Percentiles rank a stretch among this genome's conserved stretches.
These are phyloP conservation scores for Chernovozyma aurita DNA, from an alignment of 1,139 yeast genomes.

Conservation along the genomic window DNA sequence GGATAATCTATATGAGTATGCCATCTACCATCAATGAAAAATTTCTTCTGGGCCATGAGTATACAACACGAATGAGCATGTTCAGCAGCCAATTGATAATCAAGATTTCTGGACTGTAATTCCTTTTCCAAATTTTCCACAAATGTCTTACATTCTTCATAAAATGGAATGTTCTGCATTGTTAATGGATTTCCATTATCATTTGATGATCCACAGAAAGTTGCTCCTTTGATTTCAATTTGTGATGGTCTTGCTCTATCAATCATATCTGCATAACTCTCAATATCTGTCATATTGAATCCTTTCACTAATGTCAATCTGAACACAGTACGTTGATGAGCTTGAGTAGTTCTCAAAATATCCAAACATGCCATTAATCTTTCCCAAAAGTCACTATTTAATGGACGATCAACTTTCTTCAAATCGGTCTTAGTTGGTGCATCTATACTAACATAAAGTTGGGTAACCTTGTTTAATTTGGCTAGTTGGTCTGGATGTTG, in stretches of 20 bases:
- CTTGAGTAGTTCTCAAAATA: conserved; percentile 65
- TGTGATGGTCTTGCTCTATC: conserved; percentile 79
- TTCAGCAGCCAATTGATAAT: conserved; percentile 85
- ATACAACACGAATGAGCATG: conserved; percentile 96
- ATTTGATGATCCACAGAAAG: conserved; percentile 81
- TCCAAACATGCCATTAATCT: conserved; percentile 77
- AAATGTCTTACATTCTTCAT: conserved; percentile 80
- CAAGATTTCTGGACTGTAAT: conserved; percentile 56
- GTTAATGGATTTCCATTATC: conserved; percentile 86
- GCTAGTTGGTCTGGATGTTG: conserved; percentile 87
- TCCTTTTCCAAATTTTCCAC: conserved; percentile 60
- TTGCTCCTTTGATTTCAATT: conserved; percentile 91
- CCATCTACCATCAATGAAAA: conserved; percentile 73
- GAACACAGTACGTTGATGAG: conserved; percentile 86
- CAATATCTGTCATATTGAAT: conserved; percentile 77
- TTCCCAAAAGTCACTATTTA: conserved; percentile 91
- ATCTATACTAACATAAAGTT: conserved; percentile 86
- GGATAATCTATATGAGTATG: conserved; percentile 85
- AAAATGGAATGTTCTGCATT: conserved; percentile 93
- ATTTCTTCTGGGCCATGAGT: conserved; percentile 71
- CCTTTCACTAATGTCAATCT: conserved; percentile 89
- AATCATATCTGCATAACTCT: conserved; percentile 88
- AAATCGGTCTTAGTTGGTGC: conserved; percentile 81
- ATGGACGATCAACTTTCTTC: conserved; percentile 82
- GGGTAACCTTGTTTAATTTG: conserved; percentile 72